These are phyloP conservation scores for Neckera pumila DNA, from an alignment of 225 moss, liverwort and hornwort species.

Conservation along the genomic window DNA sequence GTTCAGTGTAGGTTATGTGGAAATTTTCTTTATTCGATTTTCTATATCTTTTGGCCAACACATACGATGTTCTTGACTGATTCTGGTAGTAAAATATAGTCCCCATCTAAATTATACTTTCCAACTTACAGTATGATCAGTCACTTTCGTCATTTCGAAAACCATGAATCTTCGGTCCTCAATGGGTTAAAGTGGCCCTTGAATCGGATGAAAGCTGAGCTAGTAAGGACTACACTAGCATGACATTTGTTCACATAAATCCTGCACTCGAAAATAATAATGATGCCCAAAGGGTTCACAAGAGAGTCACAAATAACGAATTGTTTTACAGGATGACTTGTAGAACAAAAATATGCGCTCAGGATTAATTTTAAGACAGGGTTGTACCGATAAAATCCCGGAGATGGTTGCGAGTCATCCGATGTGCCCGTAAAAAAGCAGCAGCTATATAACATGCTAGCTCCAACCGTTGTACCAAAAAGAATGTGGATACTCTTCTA, in stretches of 20 bases:
- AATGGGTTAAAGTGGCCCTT: neutral
- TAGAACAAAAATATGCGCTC: neutral
- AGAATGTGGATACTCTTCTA: constrained; percentile 17
- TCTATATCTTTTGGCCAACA: neutral
- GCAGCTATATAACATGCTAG: constrained; percentile 69
- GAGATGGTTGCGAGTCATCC: constrained; percentile 58
- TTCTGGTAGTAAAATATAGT: neutral
- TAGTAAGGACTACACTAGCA: neutral
- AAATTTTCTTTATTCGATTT: neutral
- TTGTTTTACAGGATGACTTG: neutral
- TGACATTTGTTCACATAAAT: neutral
- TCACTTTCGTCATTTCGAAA: neutral
- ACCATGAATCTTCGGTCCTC: neutral
- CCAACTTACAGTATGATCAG: neutral
- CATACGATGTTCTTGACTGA: neutral
- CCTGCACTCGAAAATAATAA: neutral
- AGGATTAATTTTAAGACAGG: neutral
- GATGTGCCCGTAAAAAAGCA: constrained; percentile 73
- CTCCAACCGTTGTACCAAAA: constrained; percentile 47
- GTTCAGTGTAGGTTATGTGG: neutral
- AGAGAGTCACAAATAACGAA: neutral
- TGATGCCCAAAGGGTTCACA: neutral
- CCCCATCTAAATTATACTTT: neutral
- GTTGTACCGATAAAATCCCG: constrained; percentile 58
- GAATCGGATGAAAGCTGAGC: neutral